Base-by-base conservation (phyloP, 768 basidiomycete species). In the Amanita rimosa region DNA sequence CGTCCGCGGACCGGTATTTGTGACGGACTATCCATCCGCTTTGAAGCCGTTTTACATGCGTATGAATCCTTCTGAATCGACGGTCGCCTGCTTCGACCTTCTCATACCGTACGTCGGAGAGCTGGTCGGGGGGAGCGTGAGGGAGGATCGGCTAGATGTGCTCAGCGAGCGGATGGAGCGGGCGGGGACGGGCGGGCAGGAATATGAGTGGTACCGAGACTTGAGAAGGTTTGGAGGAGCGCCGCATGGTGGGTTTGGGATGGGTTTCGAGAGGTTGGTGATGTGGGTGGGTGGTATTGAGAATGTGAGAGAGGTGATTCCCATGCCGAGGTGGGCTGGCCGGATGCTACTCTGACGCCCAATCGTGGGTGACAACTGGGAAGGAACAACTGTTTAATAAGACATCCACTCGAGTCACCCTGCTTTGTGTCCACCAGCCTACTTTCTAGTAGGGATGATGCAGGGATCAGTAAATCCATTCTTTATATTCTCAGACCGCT, bases 1-100 rank as follows among this genome's bases (percentile, higher is more conserved):
- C 44, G 66, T 81, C 46, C 61, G 68, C 21, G 85, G 85, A 0
- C 95, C 96, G 1, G 76, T 94, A 2, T 97, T 98, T 61, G 83
- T 99, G 47, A 88, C 82, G 11, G 83, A 95, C 61, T 99, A 98
- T 60, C 95, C 96, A 1, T 64, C 71, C 4, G 44, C 60, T 2
- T 62, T 90, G 53, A 99, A 99, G 64, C 93, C 96, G 6, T 98
- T 98, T 69, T 99, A 99, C 67, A 97, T 98, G 96, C 80, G 88
- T 31, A 61, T 60, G 36, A 90, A 89, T 58, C 8, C 19, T 4
- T 26, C 7, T 27, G 40, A 4, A 13, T 40, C 34, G n/a, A 85
- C 89, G 0, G 91, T 90, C 3, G 90, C 84, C n/a, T 98, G 95
- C 66, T 96, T 99, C 58, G 96, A 99, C 61, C 72, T 99, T 14